Percentiles rank a stretch among this genome's conserved stretches.
Conservation (phyloP, 225 moss, liverwort and hornwort genomes). For the Antitrichia curtipendula region DNA sequence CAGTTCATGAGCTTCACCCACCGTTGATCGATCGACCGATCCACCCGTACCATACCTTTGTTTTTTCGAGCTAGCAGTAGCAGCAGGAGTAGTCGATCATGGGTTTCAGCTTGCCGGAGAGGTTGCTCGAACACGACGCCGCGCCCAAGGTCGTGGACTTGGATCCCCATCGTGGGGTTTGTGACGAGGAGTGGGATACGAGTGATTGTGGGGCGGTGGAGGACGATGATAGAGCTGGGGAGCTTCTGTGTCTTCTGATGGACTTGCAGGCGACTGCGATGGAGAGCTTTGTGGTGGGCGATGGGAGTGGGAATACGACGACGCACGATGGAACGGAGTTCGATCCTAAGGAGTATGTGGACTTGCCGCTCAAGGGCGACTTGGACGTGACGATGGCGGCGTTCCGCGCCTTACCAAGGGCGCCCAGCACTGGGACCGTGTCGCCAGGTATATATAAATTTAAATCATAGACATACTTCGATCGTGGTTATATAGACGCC, state of each 20-base stretch:
- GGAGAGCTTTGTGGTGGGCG: background rate
- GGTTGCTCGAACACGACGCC: background rate
- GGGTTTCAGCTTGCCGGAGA: constrained; percentile 20
- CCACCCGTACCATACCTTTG: no score
- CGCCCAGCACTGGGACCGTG: background rate
- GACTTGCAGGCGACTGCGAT: constrained; percentile 33
- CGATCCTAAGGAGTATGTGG: constrained; percentile 49
- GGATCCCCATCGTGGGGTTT: background rate
- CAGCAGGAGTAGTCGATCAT: background rate
- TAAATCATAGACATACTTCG: no score
- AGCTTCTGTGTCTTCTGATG: constrained; percentile 32
- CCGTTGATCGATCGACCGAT: background rate
- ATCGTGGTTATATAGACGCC: background rate
- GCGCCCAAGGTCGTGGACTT: background rate
- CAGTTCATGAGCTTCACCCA: background rate
- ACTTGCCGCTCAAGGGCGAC: constrained; percentile 22
- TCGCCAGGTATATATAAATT: background rate
- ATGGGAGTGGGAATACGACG: background rate
- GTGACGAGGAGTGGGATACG: background rate
- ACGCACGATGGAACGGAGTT: background rate
- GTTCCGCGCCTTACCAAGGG: constrained; percentile 11
- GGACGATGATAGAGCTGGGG: constrained; percentile 1
- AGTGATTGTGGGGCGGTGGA: background rate
- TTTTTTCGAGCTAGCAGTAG: background rate
- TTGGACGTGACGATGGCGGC: constrained; percentile 9